Percentiles rank a stretch among this genome's conserved stretches.
Conservation (phyloP, 768 basidiomycete genomes). For the Cyclocybe cylindracea region DNA sequence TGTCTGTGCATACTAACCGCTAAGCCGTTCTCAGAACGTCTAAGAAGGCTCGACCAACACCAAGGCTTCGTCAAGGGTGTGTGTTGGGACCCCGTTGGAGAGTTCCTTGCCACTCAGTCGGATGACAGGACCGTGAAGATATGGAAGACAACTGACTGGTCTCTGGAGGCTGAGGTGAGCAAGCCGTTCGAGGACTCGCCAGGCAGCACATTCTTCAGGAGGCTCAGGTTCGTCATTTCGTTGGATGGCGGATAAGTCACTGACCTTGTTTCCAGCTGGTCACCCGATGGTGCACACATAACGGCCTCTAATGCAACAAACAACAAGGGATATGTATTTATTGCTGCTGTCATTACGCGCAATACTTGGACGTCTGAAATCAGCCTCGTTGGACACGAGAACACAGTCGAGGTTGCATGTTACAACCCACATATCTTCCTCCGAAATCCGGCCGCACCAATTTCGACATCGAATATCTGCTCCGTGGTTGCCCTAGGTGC, state of each 20-base stretch:
- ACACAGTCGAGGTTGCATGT: slow-evolving; percentile 94
- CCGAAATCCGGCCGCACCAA: slow-evolving; percentile 64
- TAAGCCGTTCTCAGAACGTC: slow-evolving; percentile 55
- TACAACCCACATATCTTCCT: slow-evolving; percentile 97
- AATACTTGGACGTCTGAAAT: slow-evolving; percentile 90
- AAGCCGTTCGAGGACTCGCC: slow-evolving; percentile 95
- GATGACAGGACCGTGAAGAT: slow-evolving; percentile 97
- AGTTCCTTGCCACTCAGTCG: slow-evolving; percentile 96
- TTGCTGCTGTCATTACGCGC: slow-evolving; percentile 92
- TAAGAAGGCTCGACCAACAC: slow-evolving; percentile 84
- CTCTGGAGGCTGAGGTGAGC: slow-evolving; percentile 76
- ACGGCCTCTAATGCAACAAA: slow-evolving; percentile 98
- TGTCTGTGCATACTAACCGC: not conserved
- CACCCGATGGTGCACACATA: slow-evolving; percentile 98
- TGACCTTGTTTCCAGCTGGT: slow-evolving; percentile 71
- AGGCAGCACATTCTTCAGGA: slow-evolving; percentile 90
- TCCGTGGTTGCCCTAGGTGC: slow-evolving; percentile 93
- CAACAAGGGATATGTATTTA: slow-evolving; percentile 94
- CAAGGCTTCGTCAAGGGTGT: slow-evolving; percentile 98
- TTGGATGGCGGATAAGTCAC: not conserved
- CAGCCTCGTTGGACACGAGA: slow-evolving; percentile 94
- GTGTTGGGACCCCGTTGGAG: slow-evolving; percentile 98
- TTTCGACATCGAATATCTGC: slow-evolving; percentile 82
- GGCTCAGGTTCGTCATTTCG: slow-evolving; percentile 64
- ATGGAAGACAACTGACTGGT: slow-evolving; percentile 95